Percentiles rank a stretch among this genome's conserved stretches.
phyloP scores from a whole-genome alignment of 139 green algal species.

The Micromonas pusilla region DNA sequence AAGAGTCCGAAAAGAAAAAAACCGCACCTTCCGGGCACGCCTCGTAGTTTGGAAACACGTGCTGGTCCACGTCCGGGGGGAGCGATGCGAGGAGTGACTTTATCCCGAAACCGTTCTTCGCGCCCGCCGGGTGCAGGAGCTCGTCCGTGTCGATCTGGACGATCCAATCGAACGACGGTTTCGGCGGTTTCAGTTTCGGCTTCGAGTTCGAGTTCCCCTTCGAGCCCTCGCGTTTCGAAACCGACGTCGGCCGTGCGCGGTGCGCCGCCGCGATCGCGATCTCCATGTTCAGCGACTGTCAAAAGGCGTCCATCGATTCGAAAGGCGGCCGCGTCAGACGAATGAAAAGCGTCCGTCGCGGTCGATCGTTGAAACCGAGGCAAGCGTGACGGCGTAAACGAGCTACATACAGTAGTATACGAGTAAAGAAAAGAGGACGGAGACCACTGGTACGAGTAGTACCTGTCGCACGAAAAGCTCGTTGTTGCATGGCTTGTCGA shows the following conservation, averaged over 20 bases:
- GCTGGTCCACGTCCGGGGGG: constrained; percentile 50
- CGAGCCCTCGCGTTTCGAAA: too few species aligned
- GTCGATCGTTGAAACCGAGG: too few species aligned
- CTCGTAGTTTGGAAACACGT: constrained; percentile 81
- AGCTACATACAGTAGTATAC: too few species aligned
- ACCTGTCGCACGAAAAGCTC: constrained; percentile 78
- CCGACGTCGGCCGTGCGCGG: not conserved
- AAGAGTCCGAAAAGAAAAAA: too few species aligned
- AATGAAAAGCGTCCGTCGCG: too few species aligned
- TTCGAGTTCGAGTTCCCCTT: too few species aligned
- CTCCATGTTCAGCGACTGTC: constrained; percentile 79
- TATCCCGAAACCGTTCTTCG: constrained; percentile 49
- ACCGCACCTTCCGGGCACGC: constrained; percentile 54
- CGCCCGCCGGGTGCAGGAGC: constrained; percentile 64
- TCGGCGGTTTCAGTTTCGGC: not conserved
- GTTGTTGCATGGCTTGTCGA: constrained; percentile 83
- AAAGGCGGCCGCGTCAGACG: too few species aligned
- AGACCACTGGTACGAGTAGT: too few species aligned
- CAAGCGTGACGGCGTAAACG: too few species aligned
- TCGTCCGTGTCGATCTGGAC: constrained; percentile 79
- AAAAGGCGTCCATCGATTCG: too few species aligned
- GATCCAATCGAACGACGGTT: constrained; percentile 60
- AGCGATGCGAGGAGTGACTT: constrained; percentile 38
- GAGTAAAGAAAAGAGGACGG: too few species aligned
- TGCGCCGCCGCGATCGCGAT: not conserved